phyloP scores from a whole-genome alignment of 2,329 filamentous ascomycete genomes.

The Colletotrichum euphorbiae region DNA sequence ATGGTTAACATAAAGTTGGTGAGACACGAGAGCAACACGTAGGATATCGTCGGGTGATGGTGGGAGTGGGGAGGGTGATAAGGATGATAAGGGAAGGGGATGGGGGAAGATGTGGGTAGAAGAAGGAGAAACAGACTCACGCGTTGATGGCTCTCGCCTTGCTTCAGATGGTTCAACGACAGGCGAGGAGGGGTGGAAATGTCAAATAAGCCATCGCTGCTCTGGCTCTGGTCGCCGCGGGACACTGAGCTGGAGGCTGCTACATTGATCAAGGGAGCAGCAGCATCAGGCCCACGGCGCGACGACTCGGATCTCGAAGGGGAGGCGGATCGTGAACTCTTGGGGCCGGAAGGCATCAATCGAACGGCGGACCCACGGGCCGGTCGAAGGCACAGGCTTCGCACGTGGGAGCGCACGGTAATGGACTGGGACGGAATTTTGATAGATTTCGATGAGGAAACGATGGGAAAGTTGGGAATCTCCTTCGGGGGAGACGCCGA shows the following conservation, averaged over 20 bases:
- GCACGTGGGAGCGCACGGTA: constrained; percentile 22
- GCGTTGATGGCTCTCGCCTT: constrained; percentile 36
- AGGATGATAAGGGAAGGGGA: not conserved
- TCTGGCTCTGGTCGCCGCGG: not conserved
- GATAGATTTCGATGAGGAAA: not conserved
- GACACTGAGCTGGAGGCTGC: constrained; percentile 2
- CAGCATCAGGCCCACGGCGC: not conserved
- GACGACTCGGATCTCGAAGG: constrained; percentile 23
- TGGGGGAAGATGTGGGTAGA: no score
- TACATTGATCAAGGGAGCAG: not conserved
- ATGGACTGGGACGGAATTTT: constrained; percentile 20
- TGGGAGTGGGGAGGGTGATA: not conserved
- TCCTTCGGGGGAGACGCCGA: not conserved
- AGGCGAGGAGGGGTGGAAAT: constrained; percentile 3
- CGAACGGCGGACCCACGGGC: constrained; percentile 27
- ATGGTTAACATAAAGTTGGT: not conserved
- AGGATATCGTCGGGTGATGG: not conserved
- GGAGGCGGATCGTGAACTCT: constrained; percentile 34
- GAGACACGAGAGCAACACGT: not conserved
- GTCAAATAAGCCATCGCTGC: constrained; percentile 21
- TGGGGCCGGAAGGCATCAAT: constrained; percentile 38
- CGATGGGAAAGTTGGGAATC: not conserved
- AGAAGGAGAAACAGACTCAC: not conserved
- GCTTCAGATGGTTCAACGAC: constrained; percentile 32
- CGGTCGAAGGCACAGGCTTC: constrained; percentile 8